A percentile compares a stretch with the other conserved stretches of the same genome.
These are phyloP conservation scores for Tuber aestivum DNA, from an alignment of 495 filamentous ascomycete genomes.

Conservation along the genomic window DNA sequence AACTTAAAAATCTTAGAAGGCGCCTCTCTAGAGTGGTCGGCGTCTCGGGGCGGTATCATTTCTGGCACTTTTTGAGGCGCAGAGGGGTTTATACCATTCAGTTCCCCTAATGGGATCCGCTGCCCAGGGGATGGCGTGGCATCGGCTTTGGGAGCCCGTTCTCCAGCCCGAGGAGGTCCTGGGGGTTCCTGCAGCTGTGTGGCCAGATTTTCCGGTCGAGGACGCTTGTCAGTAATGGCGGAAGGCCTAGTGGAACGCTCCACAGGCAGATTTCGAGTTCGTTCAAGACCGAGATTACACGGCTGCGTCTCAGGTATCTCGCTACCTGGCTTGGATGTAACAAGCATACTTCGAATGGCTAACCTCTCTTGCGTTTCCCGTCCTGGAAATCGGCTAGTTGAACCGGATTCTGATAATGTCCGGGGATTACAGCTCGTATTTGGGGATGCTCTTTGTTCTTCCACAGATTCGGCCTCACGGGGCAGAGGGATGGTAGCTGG, in stretches of 20 bases:
- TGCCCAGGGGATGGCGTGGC: background rate
- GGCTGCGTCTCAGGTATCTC: constrained; percentile 29
- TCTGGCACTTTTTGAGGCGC: background rate
- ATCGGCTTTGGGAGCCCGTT: background rate
- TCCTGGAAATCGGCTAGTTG: background rate
- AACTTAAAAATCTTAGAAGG: constrained; percentile 1
- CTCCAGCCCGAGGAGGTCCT: background rate
- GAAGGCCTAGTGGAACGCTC: background rate
- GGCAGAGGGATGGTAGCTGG: background rate
- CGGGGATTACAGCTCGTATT: background rate
- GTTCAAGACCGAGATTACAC: background rate
- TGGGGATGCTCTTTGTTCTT: background rate
- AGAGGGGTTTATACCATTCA: background rate
- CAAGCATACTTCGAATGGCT: constrained; percentile 31
- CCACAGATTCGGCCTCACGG: background rate
- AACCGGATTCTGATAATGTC: background rate
- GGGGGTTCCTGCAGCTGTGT: background rate
- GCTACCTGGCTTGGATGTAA: constrained; percentile 10
- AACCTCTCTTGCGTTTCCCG: constrained; percentile 33
- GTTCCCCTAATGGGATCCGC: background rate
- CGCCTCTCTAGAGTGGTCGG: background rate
- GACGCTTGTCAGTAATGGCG: background rate
- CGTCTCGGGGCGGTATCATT: background rate
- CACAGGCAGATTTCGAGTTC: background rate
- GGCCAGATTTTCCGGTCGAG: background rate